phyloP scores from a whole-genome alignment of 169 alveolate species.

The Babesia sp. region DNA sequence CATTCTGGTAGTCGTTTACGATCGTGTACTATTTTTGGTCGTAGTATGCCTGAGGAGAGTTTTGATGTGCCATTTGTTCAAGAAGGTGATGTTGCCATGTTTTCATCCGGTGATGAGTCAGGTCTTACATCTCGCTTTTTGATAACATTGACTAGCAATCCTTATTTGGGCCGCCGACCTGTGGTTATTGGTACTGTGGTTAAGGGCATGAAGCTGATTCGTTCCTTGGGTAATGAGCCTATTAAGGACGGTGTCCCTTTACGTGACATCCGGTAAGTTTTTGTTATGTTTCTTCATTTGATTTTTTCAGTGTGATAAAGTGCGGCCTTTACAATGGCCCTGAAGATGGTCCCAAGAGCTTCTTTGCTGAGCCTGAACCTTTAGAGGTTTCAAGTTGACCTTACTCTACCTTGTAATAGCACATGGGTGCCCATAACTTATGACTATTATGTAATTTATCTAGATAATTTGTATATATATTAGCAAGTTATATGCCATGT shows the following conservation, averaged over 20 bases:
- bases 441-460: no score
- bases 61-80: slow-evolving; percentile 72
- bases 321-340: slow-evolving; percentile 65
- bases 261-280: slow-evolving; percentile 53
- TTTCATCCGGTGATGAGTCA: slow-evolving; percentile 53
- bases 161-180: slow-evolving; percentile 62
- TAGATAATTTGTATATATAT: no score
- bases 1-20: slow-evolving; percentile 47
- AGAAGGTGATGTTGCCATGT: slow-evolving; percentile 78
- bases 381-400: no score
- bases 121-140: slow-evolving; percentile 71
- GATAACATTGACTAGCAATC: slow-evolving; percentile 70
- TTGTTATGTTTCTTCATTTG: slow-evolving; percentile 64
- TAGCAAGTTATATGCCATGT: no score
- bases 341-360: slow-evolving; percentile 57
- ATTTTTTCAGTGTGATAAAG: slow-evolving; percentile 25
- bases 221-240: slow-evolving; percentile 67
- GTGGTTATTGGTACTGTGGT: slow-evolving; percentile 79
- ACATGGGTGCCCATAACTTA: no score
- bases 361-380: no score
- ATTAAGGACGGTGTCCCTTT: slow-evolving; percentile 68
- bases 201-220: slow-evolving; percentile 75
- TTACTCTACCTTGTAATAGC: no score
- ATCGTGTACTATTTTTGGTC: slow-evolving; percentile 70
- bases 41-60: slow-evolving; percentile 72